phyloP scores from a whole-genome alignment of 2,329 filamentous ascomycete species.

The Curvularia sp. region DNA sequence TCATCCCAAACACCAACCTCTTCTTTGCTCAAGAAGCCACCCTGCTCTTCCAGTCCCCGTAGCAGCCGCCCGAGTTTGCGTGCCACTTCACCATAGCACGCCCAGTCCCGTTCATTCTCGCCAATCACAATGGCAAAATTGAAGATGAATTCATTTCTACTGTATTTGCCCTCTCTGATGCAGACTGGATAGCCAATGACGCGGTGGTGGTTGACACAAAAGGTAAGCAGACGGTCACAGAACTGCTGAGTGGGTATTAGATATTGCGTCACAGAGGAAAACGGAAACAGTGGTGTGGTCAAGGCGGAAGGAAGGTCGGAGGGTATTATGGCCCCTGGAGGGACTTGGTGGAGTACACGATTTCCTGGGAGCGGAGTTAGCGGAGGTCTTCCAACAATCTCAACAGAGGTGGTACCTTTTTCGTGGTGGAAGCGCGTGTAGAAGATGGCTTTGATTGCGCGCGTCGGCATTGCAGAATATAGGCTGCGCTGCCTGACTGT shows the following conservation, averaged over 20 bases:
- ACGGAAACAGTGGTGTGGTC: conserved; percentile 76
- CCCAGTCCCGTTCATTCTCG: conserved; percentile 69
- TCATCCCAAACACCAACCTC: conserved; percentile 49
- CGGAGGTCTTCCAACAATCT: neutral
- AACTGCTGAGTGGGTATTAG: conserved; percentile 95
- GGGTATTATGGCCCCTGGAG: conserved; percentile 63
- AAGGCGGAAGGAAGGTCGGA: conserved; percentile 51
- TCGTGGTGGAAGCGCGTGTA: conserved; percentile 71
- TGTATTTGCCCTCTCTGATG: conserved; percentile 77
- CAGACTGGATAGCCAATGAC: conserved; percentile 90
- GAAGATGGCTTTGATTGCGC: conserved; percentile 67
- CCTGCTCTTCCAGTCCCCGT: conserved; percentile 90
- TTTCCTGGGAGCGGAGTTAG: conserved; percentile 56
- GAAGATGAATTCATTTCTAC: conserved; percentile 97
- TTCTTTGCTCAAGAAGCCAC: conserved; percentile 76
- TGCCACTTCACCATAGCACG: conserved; percentile 83
- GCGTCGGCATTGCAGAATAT: conserved; percentile 42
- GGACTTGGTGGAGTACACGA: conserved; percentile 70
- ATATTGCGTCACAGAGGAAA: conserved; percentile 85
- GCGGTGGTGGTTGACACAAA: conserved; percentile 75
- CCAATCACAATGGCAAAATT: conserved; percentile 90
- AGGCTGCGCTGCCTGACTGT: conserved; percentile 4
- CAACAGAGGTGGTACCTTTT: conserved; percentile 40
- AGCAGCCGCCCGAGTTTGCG: conserved; percentile 84
- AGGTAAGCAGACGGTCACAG: conserved; percentile 86